phyloP scores from a whole-genome alignment of 345 rosid species.

The Citrus reticulata region DNA sequence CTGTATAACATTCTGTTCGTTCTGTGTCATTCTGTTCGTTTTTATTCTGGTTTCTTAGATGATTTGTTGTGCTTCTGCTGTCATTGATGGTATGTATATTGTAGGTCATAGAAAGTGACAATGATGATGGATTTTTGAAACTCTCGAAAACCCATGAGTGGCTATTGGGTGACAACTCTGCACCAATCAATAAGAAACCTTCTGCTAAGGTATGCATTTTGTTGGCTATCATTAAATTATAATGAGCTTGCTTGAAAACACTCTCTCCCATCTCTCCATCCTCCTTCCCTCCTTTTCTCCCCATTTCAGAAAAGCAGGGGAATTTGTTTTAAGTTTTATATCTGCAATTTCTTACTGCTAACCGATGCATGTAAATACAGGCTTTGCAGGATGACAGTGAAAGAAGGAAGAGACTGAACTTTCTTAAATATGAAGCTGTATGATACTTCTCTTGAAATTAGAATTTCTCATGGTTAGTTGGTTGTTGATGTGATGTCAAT shows the following conservation, averaged over 20 bases:
- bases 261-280: neutral
- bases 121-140: conserved; percentile 70
- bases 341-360: neutral
- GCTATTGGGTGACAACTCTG: conserved; percentile 59
- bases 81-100: conserved; percentile 1
- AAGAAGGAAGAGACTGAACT: conserved; percentile 78
- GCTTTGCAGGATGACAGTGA: conserved; percentile 69
- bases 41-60: neutral
- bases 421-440: conserved; percentile 93
- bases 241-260: neutral
- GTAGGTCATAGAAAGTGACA: conserved; percentile 33
- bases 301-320: neutral
- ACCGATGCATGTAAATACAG: conserved; percentile 38
- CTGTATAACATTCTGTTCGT: neutral
- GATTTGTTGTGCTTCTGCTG: neutral
- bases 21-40: neutral
- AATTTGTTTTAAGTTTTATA: neutral
- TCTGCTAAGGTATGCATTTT: conserved; percentile 49
- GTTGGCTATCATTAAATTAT: neutral
- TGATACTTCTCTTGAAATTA: conserved; percentile 35
- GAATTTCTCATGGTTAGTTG: conserved; percentile 17
- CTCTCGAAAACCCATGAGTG: conserved; percentile 64
- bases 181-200: conserved; percentile 71
- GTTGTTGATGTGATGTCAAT: neutral
- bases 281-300: neutral